Percentiles rank a stretch among this genome's conserved stretches.
Conservation (phyloP, 2,329 filamentous ascomycete species). For the Paracoccidioides lutzii region DNA sequence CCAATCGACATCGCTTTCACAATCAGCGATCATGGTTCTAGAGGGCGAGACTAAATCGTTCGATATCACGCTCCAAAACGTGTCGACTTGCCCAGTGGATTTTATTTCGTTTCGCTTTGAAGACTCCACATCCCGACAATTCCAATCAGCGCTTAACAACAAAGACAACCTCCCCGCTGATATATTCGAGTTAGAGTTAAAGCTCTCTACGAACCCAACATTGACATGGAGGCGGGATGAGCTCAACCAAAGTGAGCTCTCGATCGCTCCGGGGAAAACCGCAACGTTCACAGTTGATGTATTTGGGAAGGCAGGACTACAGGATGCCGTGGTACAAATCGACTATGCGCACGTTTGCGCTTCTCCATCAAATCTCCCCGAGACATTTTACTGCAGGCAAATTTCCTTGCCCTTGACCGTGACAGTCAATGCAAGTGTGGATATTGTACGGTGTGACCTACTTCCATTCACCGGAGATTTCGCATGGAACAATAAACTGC, state of each 20-base stretch:
- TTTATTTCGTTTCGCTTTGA: conserved; percentile 80
- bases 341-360: conserved; percentile 76
- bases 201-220: conserved; percentile 61
- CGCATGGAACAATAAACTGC: conserved; percentile 43
- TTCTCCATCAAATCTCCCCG: conserved; percentile 51
- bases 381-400: conserved; percentile 72
- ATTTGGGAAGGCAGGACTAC: conserved; percentile 72
- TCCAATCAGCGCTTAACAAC: conserved; percentile 61
- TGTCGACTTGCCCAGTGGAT: conserved; percentile 62
- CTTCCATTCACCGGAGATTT: conserved; percentile 58
- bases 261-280: conserved; percentile 54
- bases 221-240: conserved; percentile 41
- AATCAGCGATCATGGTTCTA: conserved; percentile 80
- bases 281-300: conserved; percentile 72
- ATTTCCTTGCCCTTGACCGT: conserved; percentile 68
- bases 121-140: conserved; percentile 67
- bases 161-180: conserved; percentile 68
- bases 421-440: conserved; percentile 83
- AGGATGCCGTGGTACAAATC: conserved; percentile 64
- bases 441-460: conserved; percentile 67
- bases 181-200: conserved; percentile 73
- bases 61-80: conserved; percentile 66
- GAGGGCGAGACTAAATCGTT: conserved; percentile 77
- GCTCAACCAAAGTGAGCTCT: conserved; percentile 36
- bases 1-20: conserved; percentile 62